These are phyloP conservation scores for Exophiala calicioides DNA, from an alignment of 2,329 filamentous ascomycete species.

Conservation along the genomic window DNA sequence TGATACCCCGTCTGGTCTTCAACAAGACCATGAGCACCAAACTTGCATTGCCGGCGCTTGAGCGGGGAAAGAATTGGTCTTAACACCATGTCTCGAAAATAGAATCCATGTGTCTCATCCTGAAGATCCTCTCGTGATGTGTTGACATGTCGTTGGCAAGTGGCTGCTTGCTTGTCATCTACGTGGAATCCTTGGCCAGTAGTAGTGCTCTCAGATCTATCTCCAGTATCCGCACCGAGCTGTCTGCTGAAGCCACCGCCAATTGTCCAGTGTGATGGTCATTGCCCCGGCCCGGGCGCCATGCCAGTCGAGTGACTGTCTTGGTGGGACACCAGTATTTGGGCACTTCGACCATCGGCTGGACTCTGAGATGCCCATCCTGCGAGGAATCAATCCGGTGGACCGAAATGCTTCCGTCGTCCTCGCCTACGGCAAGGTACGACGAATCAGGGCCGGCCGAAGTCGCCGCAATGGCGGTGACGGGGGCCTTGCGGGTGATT, in stretches of 20 bases:
- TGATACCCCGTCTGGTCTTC: slow-evolving; percentile 30
- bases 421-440: slow-evolving; percentile 49
- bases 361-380: slow-evolving; percentile 35
- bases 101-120: neutral
- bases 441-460: slow-evolving; percentile 35
- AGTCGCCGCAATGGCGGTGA: slow-evolving; percentile 72
- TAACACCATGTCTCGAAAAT: slow-evolving; percentile 9
- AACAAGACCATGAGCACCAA: slow-evolving; percentile 29
- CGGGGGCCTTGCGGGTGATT: slow-evolving; percentile 59
- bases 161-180: too few species aligned
- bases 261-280: slow-evolving; percentile 35
- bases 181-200: too few species aligned
- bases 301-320: slow-evolving; percentile 67
- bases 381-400: slow-evolving; percentile 37
- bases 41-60: slow-evolving; percentile 17
- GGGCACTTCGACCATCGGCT: slow-evolving; percentile 29
- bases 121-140: too few species aligned
- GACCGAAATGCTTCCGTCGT: slow-evolving; percentile 48
- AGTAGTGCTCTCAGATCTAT: slow-evolving; percentile 14
- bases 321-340: slow-evolving; percentile 58
- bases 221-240: slow-evolving; percentile 37
- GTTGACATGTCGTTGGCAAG: too few species aligned
- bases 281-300: slow-evolving; percentile 55
- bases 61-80: slow-evolving; percentile 2
- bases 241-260: slow-evolving; percentile 27